A percentile compares a stretch with the other conserved stretches of the same genome.
These are phyloP conservation scores for Rhypophila decipiens DNA, from an alignment of 495 filamentous ascomycete species.

Conservation along the genomic window DNA sequence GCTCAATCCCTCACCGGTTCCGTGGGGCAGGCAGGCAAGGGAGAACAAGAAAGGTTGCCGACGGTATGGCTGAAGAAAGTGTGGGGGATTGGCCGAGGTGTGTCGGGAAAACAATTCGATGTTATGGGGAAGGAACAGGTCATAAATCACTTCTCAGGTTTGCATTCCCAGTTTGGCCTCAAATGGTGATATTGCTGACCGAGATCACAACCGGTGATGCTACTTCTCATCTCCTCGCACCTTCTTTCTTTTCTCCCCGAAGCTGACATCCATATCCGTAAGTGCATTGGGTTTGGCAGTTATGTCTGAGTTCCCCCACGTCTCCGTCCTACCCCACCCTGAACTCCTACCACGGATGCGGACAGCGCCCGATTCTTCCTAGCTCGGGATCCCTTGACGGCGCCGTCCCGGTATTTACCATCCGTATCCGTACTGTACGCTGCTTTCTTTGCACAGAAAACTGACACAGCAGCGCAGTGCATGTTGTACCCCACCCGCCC, in stretches of 20 bases:
- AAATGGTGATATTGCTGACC: too few relatives aligned
- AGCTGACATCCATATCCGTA: not conserved
- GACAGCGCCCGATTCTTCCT: slow-evolving; percentile 9
- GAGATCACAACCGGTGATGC: not conserved
- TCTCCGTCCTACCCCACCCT: slow-evolving; percentile 5
- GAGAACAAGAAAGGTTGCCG: too few relatives aligned
- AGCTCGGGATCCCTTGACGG: slow-evolving; percentile 11
- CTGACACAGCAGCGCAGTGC: too few relatives aligned
- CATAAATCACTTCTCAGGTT: not conserved
- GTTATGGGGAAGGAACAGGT: too few relatives aligned
- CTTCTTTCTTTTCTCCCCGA: not conserved
- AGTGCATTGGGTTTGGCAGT: not conserved
- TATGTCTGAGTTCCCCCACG: slow-evolving; percentile 7
- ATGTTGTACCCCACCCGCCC: not conserved
- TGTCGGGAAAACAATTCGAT: too few relatives aligned
- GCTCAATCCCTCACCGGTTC: too few relatives aligned
- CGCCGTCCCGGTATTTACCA: too few relatives aligned
- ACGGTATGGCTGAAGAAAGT: too few relatives aligned
- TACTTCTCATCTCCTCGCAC: not conserved
- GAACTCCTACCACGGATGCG: slow-evolving; percentile 15
- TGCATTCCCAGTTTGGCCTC: too few relatives aligned
- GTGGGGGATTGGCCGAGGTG: too few relatives aligned
- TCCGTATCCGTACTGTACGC: not conserved
- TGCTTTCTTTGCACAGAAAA: too few relatives aligned
- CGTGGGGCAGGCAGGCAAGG: too few relatives aligned